Percentiles rank a stretch among this genome's conserved stretches.
Evolutionary conservation across 805 yeast genomes (phyloP).

Genomic region (Lachancea thermotolerans): DNA sequence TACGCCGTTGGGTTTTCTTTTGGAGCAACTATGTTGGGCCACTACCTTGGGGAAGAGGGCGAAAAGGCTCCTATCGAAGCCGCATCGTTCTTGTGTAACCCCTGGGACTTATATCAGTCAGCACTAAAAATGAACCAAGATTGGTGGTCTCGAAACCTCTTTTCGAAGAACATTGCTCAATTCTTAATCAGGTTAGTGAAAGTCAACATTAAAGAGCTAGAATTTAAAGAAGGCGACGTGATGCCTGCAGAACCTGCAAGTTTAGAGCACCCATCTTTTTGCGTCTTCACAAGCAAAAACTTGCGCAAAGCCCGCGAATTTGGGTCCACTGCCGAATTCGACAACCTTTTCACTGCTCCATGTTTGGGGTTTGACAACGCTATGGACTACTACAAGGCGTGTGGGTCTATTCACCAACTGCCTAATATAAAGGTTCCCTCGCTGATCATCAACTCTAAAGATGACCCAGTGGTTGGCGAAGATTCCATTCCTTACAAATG

Average conservation of each 20-base stretch:
- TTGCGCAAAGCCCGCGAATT: conserved; percentile 34
- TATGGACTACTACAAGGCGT: conserved; percentile 56
- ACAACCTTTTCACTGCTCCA: conserved; percentile 52
- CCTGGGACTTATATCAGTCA: conserved; percentile 65
- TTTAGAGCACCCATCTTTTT: conserved; percentile 17
- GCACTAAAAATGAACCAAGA: conserved; percentile 37
- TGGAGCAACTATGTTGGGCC: conserved; percentile 61
- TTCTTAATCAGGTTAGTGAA: conserved; percentile 39
- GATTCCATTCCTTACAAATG: conserved; percentile 46
- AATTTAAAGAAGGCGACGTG: conserved; percentile 22
- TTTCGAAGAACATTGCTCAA: conserved; percentile 37
- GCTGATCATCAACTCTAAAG: conserved; percentile 51
- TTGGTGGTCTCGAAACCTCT: conserved; percentile 36
- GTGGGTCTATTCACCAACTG: conserved; percentile 53
- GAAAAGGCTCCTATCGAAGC: conserved; percentile 47
- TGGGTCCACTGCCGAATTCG: conserved; percentile 48
- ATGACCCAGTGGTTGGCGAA: conserved; percentile 56
- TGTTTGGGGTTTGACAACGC: conserved; percentile 58
- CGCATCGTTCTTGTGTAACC: conserved; percentile 55
- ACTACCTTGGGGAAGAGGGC: conserved; percentile 64
- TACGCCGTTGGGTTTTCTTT: conserved; percentile 64
- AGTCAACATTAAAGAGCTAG: conserved; percentile 35
- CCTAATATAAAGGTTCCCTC: conserved; percentile 54
- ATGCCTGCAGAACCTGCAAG: conserved; percentile 16
- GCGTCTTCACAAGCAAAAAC: conserved; percentile 29